These are phyloP conservation scores for Russula vinacea DNA, from an alignment of 768 basidiomycete genomes.

Conservation along the genomic window DNA sequence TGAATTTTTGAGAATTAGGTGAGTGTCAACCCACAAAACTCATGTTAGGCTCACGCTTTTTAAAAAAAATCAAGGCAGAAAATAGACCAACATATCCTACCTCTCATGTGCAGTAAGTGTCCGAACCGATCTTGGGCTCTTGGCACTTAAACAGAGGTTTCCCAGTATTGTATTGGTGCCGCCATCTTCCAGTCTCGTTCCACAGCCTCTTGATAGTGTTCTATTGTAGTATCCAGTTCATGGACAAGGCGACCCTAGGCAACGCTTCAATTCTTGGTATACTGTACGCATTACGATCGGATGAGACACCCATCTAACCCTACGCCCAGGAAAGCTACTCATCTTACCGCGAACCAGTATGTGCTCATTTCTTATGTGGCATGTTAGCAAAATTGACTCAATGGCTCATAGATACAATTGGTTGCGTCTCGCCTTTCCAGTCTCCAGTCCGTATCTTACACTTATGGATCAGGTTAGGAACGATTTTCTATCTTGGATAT, in stretches of 20 bases:
- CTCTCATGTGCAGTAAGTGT: conserved; percentile 67
- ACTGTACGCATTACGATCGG: conserved; percentile 40
- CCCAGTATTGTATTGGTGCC: conserved; percentile 56
- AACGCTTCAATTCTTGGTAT: conserved; percentile 69
- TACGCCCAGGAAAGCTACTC: conserved; percentile 49
- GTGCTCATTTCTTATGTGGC: conserved; percentile 27
- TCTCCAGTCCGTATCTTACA: neutral
- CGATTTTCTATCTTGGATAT: conserved; percentile 71
- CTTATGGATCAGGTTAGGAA: conserved; percentile 55
- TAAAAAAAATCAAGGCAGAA: conserved; percentile 44
- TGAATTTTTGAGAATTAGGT: conserved; percentile 53
- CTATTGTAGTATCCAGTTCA: conserved; percentile 65
- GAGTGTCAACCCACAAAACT: neutral
- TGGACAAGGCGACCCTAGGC: conserved; percentile 74
- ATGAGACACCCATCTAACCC: conserved; percentile 2
- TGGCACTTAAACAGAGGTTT: conserved; percentile 7
- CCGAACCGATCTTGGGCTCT: neutral
- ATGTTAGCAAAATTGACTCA: neutral
- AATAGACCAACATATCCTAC: conserved; percentile 65
- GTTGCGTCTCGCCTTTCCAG: conserved; percentile 35
- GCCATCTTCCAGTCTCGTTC: neutral
- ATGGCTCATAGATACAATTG: conserved; percentile 59
- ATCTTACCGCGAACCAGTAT: conserved; percentile 64
- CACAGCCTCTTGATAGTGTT: conserved; percentile 23
- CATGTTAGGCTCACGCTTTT: conserved; percentile 31